A percentile compares a stretch with the other conserved stretches of the same genome.
Conservation (phyloP, 2,329 filamentous ascomycete genomes). For the Colletotrichum kahawae region DNA sequence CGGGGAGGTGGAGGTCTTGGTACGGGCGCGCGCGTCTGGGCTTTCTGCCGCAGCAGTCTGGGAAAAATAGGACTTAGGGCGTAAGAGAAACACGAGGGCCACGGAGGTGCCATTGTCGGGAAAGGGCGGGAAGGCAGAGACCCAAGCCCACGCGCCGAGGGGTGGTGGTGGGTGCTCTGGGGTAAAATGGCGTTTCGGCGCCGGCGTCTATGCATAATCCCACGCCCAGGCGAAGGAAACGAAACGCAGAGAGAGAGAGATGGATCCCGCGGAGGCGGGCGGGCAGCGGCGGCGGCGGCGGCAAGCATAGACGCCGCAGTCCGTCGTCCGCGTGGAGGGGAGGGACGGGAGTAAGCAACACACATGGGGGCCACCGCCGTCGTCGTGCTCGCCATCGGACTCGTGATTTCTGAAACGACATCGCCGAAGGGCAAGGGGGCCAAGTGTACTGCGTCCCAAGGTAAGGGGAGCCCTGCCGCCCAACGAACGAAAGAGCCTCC, state of each 20-base stretch:
- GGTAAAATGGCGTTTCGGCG: background rate
- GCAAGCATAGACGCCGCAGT: background rate
- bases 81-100: background rate
- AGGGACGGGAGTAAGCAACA: background rate
- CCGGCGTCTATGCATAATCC: background rate
- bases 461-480: background rate
- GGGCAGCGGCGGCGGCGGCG: background rate
- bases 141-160: background rate
- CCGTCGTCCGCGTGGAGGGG: background rate
- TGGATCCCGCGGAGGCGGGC: background rate
- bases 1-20: background rate
- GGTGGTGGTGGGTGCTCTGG: background rate
- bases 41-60: background rate
- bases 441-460: background rate
- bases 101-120: too few relatives aligned
- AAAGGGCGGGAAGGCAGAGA: background rate
- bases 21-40: background rate
- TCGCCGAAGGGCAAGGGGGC: background rate
- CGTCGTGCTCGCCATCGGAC: background rate
- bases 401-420: background rate
- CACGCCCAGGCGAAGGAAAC: background rate
- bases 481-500: background rate
- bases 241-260: background rate
- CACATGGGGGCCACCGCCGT: background rate
- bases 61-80: background rate